phyloP scores from a whole-genome alignment of 2,329 filamentous ascomycete genomes.

The Aureobasidium sp. region DNA sequence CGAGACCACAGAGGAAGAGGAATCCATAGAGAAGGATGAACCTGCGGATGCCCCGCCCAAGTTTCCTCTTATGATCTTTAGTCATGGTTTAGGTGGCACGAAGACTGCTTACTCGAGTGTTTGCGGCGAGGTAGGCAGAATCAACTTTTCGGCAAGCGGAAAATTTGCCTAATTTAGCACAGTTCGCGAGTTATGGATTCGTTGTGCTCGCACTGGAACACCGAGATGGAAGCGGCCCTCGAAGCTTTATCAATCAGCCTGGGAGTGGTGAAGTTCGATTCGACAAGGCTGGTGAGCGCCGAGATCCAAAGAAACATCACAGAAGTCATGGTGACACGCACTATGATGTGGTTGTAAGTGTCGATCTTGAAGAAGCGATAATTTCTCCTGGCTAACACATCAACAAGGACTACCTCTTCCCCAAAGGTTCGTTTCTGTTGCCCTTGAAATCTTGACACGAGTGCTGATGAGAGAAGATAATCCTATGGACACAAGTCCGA shows the following conservation, averaged over 20 bases:
- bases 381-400: not conserved
- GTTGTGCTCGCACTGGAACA: constrained; percentile 58
- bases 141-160: no score
- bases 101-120: constrained; percentile 54
- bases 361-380: not conserved
- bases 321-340: constrained; percentile 9
- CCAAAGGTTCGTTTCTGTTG: constrained; percentile 29
- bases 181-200: constrained; percentile 56
- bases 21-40: not conserved
- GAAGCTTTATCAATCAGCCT: constrained; percentile 52
- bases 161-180: not conserved
- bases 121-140: constrained; percentile 43
- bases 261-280: constrained; percentile 31
- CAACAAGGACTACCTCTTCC: constrained; percentile 51
- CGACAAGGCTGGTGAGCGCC: constrained; percentile 17
- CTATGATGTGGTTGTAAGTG: constrained; percentile 19
- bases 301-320: constrained; percentile 18
- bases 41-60: constrained; percentile 33
- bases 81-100: constrained; percentile 57
- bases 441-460: not conserved
- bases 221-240: constrained; percentile 54
- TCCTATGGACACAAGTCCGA: constrained; percentile 38
- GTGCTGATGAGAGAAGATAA: constrained; percentile 24
- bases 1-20: not conserved
- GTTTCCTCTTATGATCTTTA: constrained; percentile 58